Evolutionary conservation across 305 asterid genomes (phyloP).

Genomic region (Rubia peregrina): DNA sequence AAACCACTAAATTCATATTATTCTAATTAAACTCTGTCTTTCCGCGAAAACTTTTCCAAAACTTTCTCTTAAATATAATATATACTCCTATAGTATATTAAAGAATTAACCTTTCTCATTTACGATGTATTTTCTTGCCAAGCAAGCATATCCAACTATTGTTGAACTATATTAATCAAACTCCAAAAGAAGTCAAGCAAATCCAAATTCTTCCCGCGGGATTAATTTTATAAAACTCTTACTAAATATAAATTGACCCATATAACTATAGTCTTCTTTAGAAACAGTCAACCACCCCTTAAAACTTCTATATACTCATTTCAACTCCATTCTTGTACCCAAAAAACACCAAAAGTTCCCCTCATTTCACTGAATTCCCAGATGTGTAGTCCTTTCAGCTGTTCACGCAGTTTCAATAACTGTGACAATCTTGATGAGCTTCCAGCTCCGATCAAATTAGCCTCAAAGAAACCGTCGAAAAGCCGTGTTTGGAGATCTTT

Average conservation of each 20-base stretch:
- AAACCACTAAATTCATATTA: too few species aligned
- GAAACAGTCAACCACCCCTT: background rate
- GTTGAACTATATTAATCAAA: background rate
- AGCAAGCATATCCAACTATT: background rate
- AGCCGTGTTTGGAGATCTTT: slow-evolving; percentile 14
- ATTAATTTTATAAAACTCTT: background rate
- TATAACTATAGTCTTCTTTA: background rate
- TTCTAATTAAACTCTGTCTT: too few species aligned
- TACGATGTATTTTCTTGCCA: background rate
- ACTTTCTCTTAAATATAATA: too few species aligned
- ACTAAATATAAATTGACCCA: background rate
- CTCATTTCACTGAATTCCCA: background rate
- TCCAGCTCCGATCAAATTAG: slow-evolving; percentile 30
- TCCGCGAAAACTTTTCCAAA: too few species aligned
- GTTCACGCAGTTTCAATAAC: slow-evolving; percentile 46
- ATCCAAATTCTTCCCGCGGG: background rate
- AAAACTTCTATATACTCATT: background rate
- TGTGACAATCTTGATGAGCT: slow-evolving; percentile 27
- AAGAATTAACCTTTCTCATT: too few species aligned
- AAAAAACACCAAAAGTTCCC: background rate
- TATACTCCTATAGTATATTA: too few species aligned
- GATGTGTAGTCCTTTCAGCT: slow-evolving; percentile 32
- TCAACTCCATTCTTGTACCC: background rate
- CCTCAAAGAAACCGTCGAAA: slow-evolving; percentile 24
- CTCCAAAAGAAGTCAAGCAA: background rate